Evolutionary conservation across 1,139 yeast genomes (phyloP), one percentile per base, ranked within the genome.

Genomic region (Blastobotrys illinoisensis): DNA sequence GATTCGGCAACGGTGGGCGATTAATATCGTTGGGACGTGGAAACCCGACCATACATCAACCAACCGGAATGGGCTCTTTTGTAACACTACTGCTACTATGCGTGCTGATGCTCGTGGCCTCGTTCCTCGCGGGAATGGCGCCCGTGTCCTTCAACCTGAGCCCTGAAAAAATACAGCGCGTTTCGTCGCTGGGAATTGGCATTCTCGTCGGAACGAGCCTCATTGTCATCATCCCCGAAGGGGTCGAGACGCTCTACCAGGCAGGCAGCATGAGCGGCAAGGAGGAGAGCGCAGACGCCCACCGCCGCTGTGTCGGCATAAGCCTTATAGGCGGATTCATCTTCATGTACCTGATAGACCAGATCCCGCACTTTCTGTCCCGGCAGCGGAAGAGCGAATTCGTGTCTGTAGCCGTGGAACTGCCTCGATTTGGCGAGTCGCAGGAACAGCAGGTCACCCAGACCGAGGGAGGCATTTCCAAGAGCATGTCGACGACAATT

Each of bases 191-290:
- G 53, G 83, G 87, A 56, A 76, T 79, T 63, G 93, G 93, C 0
- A 72, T 86, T 23, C 73, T 86, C 50, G 72, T 85, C 4, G 85
- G 89, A 2, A 81, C 90, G 0, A 77, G 87, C 0, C 67, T 85
- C 53, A 75, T 82, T n/a, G 74, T 86, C 20, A 81, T 85, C 21
- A 75, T 86, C 18, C 93, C 93, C 0, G 93, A 86, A 67, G 90
- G 90, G 5, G 73, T 82, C 40, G 82, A 79, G 60, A 75, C 78
- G 2, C 65, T 80, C 52, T 74, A 72, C 53, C 64, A 67, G 11
- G 66, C 54, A 14, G 47, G 46, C 70, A n/a, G 57, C 60, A 19
- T 58, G 56, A 32, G 53, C 52, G 19, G 55, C 61, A 46, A 13
- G 49, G 54, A 23, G 43, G 28, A n/a, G 58, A 51, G 14, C 46